Base-by-base conservation (phyloP, 495 filamentous ascomycete species). In the Sphaerosporella brunnea region DNA sequence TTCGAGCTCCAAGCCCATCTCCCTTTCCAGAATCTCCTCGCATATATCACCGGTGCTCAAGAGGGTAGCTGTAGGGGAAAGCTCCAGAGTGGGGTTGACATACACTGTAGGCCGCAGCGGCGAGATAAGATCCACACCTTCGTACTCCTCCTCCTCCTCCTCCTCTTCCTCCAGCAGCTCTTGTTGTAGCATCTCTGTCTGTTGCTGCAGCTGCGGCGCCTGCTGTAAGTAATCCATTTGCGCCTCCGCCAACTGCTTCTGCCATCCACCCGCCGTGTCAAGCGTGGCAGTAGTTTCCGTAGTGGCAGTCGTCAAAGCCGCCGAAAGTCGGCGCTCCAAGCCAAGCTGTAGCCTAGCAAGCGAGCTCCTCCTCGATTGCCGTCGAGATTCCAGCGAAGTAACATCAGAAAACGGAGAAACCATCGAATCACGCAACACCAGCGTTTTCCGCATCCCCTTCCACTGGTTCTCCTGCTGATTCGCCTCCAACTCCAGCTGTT, bases 391-490 rank as follows among this genome's bases (percentile, higher is more conserved):
- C 39, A 42, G 23, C 7, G 51, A 51, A 20, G 49, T 51, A 1
- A 45, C 37, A 4, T 43, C 47, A 2, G 34, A 7, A 43, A 4
- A 25, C 16, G 35, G 8, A 15, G 7, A 9, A 7, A 37, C 1
- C 1, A 40, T 2, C 2, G 40, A 26, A 43, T 43, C 40, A 1
- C 23, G 20, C 3, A 43, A 3, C 1, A 24, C 2, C 21, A 43
- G 20, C 9, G 40, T 48, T 16, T 52, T 26, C 4, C 44, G 48
- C 56, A 59, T 50, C 4, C 47, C 52, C 34, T 52, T 45, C 57
- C 57, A 60, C 21, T 51, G 32, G 10, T 21, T 56, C 32, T 60
- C 57, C 16, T 56, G 57, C n/a, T 47, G 49, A 1, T 35, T 42
- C 28, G 52, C 45, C 26, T 60, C 57, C 32, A 21, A 36, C 36